These are phyloP conservation scores for Atractiella rhizophila DNA, from an alignment of 768 basidiomycete genomes.

Conservation along the genomic window DNA sequence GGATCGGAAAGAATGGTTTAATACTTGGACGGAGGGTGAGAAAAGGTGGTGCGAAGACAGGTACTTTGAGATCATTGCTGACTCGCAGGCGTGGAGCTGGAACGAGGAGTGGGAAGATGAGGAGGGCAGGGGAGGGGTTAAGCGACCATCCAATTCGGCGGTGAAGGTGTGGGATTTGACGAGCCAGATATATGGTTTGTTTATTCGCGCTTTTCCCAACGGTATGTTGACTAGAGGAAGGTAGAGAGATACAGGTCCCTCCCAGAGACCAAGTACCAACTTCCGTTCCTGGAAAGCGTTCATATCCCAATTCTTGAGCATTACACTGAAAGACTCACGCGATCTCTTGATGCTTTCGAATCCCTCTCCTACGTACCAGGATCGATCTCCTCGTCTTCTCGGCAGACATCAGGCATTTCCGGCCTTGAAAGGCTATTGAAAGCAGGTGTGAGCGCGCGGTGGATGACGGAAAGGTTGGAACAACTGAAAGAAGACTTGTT, in stretches of 20 bases:
- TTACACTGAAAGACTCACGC: constrained; percentile 50
- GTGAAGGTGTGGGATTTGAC: constrained; percentile 57
- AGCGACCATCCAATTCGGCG: constrained; percentile 57
- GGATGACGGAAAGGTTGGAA: too few species aligned
- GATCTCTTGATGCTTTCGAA: constrained; percentile 82
- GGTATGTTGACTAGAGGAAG: background rate
- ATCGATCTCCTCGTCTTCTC: constrained; percentile 28
- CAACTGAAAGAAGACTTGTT: too few species aligned
- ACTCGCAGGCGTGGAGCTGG: constrained; percentile 64
- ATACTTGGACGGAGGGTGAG: constrained; percentile 70
- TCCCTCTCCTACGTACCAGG: constrained; percentile 52
- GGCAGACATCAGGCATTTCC: constrained; percentile 50
- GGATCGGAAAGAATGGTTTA: constrained; percentile 65
- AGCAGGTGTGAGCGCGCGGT: constrained; percentile 55
- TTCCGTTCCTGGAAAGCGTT: constrained; percentile 54
- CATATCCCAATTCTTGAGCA: constrained; percentile 61
- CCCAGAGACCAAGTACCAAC: constrained; percentile 47
- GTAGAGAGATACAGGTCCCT: constrained; percentile 75
- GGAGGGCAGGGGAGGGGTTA: constrained; percentile 18
- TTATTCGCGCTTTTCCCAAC: background rate
- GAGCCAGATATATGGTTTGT: constrained; percentile 68
- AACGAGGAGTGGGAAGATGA: constrained; percentile 32
- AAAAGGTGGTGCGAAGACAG: constrained; percentile 70
- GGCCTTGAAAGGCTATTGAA: constrained; percentile 65
- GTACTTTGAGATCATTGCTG: constrained; percentile 56